Percentiles rank a stretch among this genome's conserved stretches.
phyloP scores from a whole-genome alignment of 2,329 filamentous ascomycete species.

The Aspergillus cejpii region DNA sequence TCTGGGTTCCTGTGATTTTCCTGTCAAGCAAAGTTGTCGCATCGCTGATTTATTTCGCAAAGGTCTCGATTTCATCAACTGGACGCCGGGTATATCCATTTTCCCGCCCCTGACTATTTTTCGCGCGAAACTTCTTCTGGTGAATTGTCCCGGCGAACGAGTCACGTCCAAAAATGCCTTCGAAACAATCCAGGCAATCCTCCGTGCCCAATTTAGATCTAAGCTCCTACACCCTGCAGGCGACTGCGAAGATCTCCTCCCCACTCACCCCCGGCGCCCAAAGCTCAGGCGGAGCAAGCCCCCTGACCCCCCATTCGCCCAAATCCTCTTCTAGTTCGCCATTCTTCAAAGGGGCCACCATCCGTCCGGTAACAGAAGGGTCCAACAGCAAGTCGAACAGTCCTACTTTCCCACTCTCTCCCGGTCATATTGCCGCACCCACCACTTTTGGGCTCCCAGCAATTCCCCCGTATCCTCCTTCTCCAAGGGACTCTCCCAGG shows the following conservation, averaged over 20 bases:
- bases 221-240: conserved; percentile 27
- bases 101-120: conserved; percentile 1
- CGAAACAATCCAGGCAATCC: conserved; percentile 34
- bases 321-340: conserved; percentile 35
- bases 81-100: conserved; percentile 3
- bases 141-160: conserved; percentile 4
- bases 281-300: conserved; percentile 32
- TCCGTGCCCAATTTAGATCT: conserved; percentile 35
- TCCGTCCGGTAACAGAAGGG: conserved; percentile 38
- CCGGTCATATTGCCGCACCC: conserved; percentile 22
- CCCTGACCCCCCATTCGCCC: conserved; percentile 35
- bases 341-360: conserved; percentile 35
- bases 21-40: background rate
- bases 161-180: conserved; percentile 29
- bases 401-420: conserved; percentile 26
- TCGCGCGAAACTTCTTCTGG: background rate
- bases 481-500: conserved; percentile 36
- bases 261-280: conserved; percentile 32
- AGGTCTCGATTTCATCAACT: background rate
- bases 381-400: conserved; percentile 27
- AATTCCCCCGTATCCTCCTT: conserved; percentile 42
- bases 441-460: conserved; percentile 41
- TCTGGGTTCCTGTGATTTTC: background rate
- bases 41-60: background rate
- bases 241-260: conserved; percentile 26